A percentile compares a stretch with the other conserved stretches of the same genome.
These are phyloP conservation scores for Dillenia suffruticosa DNA, from an alignment of 164 flowering plant genomes.

Conservation along the genomic window DNA sequence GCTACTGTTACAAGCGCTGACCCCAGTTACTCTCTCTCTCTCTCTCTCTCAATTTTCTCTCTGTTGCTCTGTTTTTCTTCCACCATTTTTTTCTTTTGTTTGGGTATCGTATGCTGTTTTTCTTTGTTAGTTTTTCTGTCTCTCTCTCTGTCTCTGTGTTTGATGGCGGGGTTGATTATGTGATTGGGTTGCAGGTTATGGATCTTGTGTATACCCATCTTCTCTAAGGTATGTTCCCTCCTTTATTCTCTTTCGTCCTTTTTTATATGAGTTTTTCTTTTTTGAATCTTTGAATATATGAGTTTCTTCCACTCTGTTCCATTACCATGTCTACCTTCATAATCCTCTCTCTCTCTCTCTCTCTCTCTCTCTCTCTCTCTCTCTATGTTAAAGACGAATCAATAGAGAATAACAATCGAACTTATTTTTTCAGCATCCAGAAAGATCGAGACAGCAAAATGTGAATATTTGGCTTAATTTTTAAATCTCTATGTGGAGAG, in stretches of 20 bases:
- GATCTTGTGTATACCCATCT: conserved; percentile 81
- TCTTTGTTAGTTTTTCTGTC: not conserved
- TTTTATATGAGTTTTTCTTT: not conserved
- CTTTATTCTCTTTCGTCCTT: not conserved
- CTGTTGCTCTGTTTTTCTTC: not conserved
- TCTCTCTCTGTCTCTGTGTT: too few species aligned
- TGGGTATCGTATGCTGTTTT: not conserved
- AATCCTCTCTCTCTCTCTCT: conserved; percentile 3
- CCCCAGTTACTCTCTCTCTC: conserved; percentile 48
- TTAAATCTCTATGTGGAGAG: too few species aligned
- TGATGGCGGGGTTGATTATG: not conserved
- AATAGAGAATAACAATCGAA: not conserved
- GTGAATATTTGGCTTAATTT: too few species aligned
- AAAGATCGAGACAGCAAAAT: too few species aligned
- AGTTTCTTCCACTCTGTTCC: too few species aligned
- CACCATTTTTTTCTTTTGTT: not conserved
- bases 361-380: too few species aligned
- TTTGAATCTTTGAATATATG: too few species aligned
- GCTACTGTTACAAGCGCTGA: conserved; percentile 63
- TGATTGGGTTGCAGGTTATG: conserved; percentile 50
- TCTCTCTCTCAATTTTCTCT: conserved; percentile 2
- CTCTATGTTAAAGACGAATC: not conserved
- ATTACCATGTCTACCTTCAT: too few species aligned
- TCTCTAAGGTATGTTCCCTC: conserved; percentile 47
- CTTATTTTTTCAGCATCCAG: not conserved